Conservation (phyloP, 2,329 filamentous ascomycete genomes). For the Trichoderma polysporum region DNA sequence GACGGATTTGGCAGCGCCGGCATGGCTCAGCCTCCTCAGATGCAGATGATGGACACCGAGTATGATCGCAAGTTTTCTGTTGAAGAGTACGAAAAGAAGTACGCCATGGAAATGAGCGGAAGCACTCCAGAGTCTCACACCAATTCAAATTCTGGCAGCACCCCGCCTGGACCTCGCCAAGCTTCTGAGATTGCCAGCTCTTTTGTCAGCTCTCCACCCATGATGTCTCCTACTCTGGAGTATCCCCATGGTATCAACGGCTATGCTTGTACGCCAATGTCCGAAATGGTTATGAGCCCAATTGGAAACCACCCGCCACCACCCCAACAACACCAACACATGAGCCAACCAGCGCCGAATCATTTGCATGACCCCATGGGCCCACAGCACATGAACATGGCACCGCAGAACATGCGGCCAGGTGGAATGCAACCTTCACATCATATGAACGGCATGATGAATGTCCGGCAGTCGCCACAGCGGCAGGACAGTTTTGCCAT, state of each 20-base stretch:
- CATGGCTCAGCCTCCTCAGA: conserved; percentile 53
- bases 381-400: conserved; percentile 31
- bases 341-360: conserved; percentile 34
- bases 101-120: conserved; percentile 36
- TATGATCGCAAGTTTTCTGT: conserved; percentile 48
- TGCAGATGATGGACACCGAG: conserved; percentile 48
- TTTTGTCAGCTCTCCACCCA: conserved; percentile 52
- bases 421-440: conserved; percentile 30
- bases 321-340: conserved; percentile 31
- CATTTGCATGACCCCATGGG: conserved; percentile 32
- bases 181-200: conserved; percentile 45
- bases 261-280: conserved; percentile 46
- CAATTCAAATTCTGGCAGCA: conserved; percentile 32
- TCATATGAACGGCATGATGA: conserved; percentile 33
- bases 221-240: conserved; percentile 55
- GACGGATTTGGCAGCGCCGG: conserved; percentile 64
- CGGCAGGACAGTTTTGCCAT: conserved; percentile 38
- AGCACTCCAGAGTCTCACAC: conserved; percentile 36
- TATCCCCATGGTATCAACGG: conserved; percentile 46
- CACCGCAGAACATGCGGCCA: conserved; percentile 28
- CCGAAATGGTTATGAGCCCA: conserved; percentile 55
- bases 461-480: conserved; percentile 30
- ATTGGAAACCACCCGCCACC: conserved; percentile 37
- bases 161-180: conserved; percentile 32
- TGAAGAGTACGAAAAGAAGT: conserved; percentile 44